Evolutionary conservation across 352 stramenopile genomes (phyloP), one percentile per base, ranked within the genome.

Genomic region (Pythium scleroteichum): DNA sequence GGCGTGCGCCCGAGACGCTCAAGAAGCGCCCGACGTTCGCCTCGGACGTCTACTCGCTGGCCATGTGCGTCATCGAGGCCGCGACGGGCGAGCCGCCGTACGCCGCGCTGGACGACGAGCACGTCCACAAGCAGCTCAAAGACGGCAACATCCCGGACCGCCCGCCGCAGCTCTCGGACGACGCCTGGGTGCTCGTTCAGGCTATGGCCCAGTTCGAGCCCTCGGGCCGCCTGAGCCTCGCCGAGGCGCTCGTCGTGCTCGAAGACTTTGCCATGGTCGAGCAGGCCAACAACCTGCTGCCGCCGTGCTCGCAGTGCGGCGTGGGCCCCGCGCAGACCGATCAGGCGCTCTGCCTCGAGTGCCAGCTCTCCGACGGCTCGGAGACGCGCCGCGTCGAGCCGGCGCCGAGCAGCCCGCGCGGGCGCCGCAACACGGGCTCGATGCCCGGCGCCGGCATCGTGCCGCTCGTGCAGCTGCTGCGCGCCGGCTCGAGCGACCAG

Each of bases 81-180:
- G 53, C 22, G 29, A 47, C 27, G 0, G 47, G 47, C 0, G 68
- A 73, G 40, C 40, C 63, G n/a, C 69, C 69, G 8, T 80, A 48
- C 20, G 55, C 33, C 6, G 27, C 2, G 13, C 12, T 54, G 2
- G 53, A 59, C 29, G 65, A 73, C n/a, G 54, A 54, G 3, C 22
- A 22, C 10, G 59, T 69, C 9, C 35, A 33, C 2, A 29, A 58
- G 16, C 57, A 63, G 10, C 44, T 76, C 2, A 29, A 32, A 14
- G 47, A 54, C 7, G 65, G 69, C 7, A 27, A 68, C 22, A 64
- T 66, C 5, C 62, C 65, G 2, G 20, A 53, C 1, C 53, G 47
- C 16, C 65, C 61, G 0, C 49, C 54, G 4, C 23, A 49, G 19
- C 62, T 73, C 41, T 8, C 24, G 2, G 53, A 56, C 14, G 38